These are phyloP conservation scores for Micractinium conductrix DNA, from an alignment of 139 green algal species.

Conservation along the genomic window DNA sequence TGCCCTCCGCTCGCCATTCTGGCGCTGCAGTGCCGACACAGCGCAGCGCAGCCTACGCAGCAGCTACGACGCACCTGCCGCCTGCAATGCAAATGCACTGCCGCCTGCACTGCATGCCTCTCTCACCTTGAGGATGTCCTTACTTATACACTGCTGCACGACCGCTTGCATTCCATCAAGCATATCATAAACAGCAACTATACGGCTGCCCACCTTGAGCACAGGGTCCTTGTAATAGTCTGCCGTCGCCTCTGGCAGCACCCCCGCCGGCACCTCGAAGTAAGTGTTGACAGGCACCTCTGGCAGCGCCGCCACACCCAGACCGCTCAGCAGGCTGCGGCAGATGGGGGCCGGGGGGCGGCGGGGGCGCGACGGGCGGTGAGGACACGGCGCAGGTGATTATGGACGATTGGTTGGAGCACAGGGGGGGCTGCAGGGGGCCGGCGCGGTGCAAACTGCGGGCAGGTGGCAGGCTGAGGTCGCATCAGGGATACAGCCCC, in stretches of 20 bases:
- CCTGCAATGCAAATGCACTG: too few relatives aligned
- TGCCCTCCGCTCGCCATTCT: too few relatives aligned
- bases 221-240: slow-evolving; percentile 41
- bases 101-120: too few relatives aligned
- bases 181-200: too few relatives aligned
- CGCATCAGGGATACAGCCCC: background rate
- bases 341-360: background rate
- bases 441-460: background rate
- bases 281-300: slow-evolving; percentile 1
- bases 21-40: too few relatives aligned
- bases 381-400: background rate
- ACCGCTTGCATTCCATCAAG: too few relatives aligned
- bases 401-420: background rate
- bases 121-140: too few relatives aligned
- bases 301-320: background rate
- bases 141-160: too few relatives aligned
- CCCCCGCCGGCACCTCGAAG: slow-evolving; percentile 31
- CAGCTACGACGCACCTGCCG: background rate
- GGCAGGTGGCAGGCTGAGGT: background rate
- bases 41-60: too few relatives aligned
- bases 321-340: background rate
- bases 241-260: slow-evolving; percentile 27
- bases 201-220: slow-evolving; percentile 16
- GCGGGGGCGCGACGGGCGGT: too few relatives aligned
- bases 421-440: background rate